Base-by-base conservation (phyloP, 306 rosid genomes). In the Castanea sativa region DNA sequence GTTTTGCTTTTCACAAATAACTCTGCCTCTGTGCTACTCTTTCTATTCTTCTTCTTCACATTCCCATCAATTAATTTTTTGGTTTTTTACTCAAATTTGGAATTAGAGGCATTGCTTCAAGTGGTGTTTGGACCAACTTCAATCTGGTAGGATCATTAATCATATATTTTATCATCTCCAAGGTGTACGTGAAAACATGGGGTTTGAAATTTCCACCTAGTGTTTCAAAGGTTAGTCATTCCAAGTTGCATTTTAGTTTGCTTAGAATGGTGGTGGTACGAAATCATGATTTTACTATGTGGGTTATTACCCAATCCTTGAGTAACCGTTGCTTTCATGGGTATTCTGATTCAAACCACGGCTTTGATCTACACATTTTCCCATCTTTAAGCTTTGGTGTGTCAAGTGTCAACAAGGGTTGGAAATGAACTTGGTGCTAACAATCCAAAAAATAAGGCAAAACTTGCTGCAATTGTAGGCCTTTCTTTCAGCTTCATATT, bases 231-330 rank as follows among this genome's bases (percentile, higher is more conserved):
- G 88, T 0, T 95, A 32, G 92, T 98, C 0, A 86, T 95, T 71
- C 97, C 99, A 1, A 94, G 94, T 78, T 94, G 99, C 83, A 29
- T 94, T 63, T 95, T 98, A 0, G 99, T 95, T 35, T 95, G 99
- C 75, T 86, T 95, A 0, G 99, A 95, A 60, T 95, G 99, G 99
- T 95, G 99, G 99, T 95, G 99, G 98, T 95, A 95, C 20, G 97
- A 95, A 82, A 90, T 95, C 80, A 95, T 95, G 99, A 92, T 91
- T 69, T 71, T 95, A n/a, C 79, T 91, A 0, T 92, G 99, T 55
- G 99, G 98, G 1, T 80, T 95, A 32, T 86, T 95, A 65, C 69
- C 90, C 25, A 87, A 92, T 55, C 99, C 97, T 1, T 93, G 87
- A 60, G 97, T 90, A 76, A 92, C 97, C 1, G 97, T 92, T 27